Evolutionary conservation across 495 filamentous ascomycete species (phyloP), one percentile per base, ranked within the genome.

Genomic region (Podospora australis): DNA sequence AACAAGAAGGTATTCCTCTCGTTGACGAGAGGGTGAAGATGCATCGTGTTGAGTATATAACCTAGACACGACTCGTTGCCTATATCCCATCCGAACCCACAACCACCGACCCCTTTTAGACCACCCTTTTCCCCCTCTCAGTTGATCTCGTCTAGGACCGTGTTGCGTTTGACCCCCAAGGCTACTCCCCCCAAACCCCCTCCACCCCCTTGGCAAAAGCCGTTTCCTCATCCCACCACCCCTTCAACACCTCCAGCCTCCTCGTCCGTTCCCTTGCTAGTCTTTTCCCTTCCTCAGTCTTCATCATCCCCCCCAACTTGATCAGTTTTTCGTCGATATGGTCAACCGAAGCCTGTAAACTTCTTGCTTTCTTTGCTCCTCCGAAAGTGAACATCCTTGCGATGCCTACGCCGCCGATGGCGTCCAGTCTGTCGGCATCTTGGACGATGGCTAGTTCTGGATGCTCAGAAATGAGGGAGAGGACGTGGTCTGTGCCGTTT

Each of bases 391-490:
- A 95, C 36, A 78, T 75, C 32, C 90, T 64, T 2, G 78, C 90
- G 45, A 95, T 79, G 2, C 89, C 90, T 40, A 95, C 74, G 0
- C 87, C 87, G 2, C 90, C 90, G 54, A 95, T 78, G 2, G 90
- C 88, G 73, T 96, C 90, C 30, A 96, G 69, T 7, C 90, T 74
- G 68, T 96, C 90, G 2, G 90, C 90, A 65, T 95, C 90, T 65
- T 95, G 90, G 10, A 95, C 89, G 36, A 94, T 76, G 0, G 55
- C 88, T 5, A 96, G 69, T 65, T 96, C 90, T 0, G 82, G 86
- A 59, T 84, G 69, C 26, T 70, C 45, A 4, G 61, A 54, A 10
- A 92, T 67, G 5, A 88, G 63, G 1, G 56, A 54, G 1, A 64
- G 63, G 1, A 86, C 76, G 23, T 59, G 58, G n/a, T n/a, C n/a